Evolutionary conservation across 2,329 filamentous ascomycete genomes (phyloP), one percentile per base, ranked within the genome.

Genomic region (Pleomassaria siparia): DNA sequence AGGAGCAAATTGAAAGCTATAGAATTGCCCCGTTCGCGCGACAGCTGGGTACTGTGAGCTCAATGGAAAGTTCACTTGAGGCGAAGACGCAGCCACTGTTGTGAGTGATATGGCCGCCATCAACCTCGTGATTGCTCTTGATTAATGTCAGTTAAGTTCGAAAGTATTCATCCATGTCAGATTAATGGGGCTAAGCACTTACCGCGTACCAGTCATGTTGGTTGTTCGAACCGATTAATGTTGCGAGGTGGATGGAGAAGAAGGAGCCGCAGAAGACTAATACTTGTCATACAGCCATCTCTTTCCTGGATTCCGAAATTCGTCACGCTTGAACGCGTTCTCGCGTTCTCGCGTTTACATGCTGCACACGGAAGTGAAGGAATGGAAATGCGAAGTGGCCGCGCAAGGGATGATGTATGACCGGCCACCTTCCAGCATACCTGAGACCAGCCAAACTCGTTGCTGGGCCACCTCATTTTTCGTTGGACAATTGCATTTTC

Each of bases 41-140:
- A 91, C 86, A 3, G 87, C 86, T 25, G 90, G 90, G 1, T 95
- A 80, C 69, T 96, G 91, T 2, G 88, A 85, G 70, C 94, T 95
- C 69, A 95, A 78, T 1, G 90, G 90, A 58, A 91, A 92, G 39
- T 76, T 75, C 43, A 73, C 61, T 36, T 68, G 66, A 15, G 72
- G 71, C 20, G 51, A 55, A 46, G 68, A 67, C n/a, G 50, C 44
- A 30, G 47, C 55, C 16, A 49, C 47, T 13, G 49, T 45, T 40
- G 49, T 42, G 26, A 65, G 49, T 18, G 62, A 28, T 26, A 56
- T 15, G 7, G 49, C 51, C 20, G 52, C 45, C 39, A 57, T 25
- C 41, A 50, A 50, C 59, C 58, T 55, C 51, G 44, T 44, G 47
- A 54, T 55, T 39, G 30, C 43, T 44, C 57, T 64, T 29, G n/a